Percentiles rank a stretch among this genome's conserved stretches.
Evolutionary conservation across 495 filamentous ascomycete species (phyloP).

Genomic region (Poronia punctata): DNA sequence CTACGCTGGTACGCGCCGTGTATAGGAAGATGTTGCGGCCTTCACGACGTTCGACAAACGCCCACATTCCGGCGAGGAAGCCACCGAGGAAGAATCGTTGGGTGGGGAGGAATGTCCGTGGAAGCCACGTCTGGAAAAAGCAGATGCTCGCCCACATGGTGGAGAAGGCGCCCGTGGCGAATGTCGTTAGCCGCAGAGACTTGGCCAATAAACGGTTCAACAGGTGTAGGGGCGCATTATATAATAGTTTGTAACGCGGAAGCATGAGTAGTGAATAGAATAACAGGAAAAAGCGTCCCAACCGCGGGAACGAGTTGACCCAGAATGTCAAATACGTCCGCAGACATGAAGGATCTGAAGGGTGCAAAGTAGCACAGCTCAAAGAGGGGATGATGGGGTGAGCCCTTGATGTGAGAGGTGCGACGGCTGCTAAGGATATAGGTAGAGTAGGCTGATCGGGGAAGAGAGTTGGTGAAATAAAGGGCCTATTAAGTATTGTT

Average conservation of each 20-base stretch:
- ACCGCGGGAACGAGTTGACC: constrained; percentile 66
- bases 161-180: constrained; percentile 69
- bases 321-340: constrained; percentile 79
- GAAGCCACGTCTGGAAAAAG: constrained; percentile 72
- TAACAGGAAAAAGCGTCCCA: constrained; percentile 70
- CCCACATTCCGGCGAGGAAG: constrained; percentile 75
- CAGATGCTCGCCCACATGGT: constrained; percentile 84
- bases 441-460: constrained; percentile 63
- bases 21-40: constrained; percentile 64
- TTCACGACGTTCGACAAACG: constrained; percentile 57
- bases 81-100: constrained; percentile 85
- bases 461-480: constrained; percentile 83
- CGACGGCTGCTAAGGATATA: constrained; percentile 54
- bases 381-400: constrained; percentile 77
- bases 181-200: constrained; percentile 63
- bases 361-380: constrained; percentile 89
- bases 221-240: constrained; percentile 56
- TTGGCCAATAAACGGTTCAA: constrained; percentile 53
- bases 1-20: constrained; percentile 62
- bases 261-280: constrained; percentile 60
- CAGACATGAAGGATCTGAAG: constrained; percentile 74
- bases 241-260: constrained; percentile 56
- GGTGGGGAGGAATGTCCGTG: constrained; percentile 65
- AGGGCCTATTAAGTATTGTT: constrained; percentile 39
- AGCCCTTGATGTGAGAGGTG: constrained; percentile 73